Base-by-base conservation (phyloP, 2,329 filamentous ascomycete species). In the Diaporthe vaccinii region DNA sequence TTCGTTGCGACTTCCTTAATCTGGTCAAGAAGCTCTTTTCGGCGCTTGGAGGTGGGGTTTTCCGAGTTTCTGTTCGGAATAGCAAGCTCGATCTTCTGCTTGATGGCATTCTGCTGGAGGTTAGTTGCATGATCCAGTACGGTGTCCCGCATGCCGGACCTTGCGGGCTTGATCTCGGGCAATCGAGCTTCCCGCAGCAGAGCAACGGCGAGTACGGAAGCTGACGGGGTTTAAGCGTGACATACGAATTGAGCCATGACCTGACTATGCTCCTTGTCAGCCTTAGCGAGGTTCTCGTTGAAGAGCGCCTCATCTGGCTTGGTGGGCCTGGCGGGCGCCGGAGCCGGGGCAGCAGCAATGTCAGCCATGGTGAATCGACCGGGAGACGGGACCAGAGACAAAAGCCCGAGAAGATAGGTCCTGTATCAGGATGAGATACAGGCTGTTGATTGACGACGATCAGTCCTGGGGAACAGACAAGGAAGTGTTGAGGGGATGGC, bases 301-400 rank as follows among this genome's bases (percentile, higher is more conserved):
- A 93, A 99, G 79, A 89, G 87, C 78, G 93, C 93, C 87, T 97
- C 94, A 84, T 98, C 94, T 62, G 97, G 97, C 89, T 94, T 95
- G 85, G 94, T 91, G 72, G 96, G 95, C 86, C 92, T 95, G 79
- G 84, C 85, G 77, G 86, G 84, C 76, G 87, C 83, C 74, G 88
- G 83, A 65, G 87, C 82, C 76, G 85, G 83, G 74, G 86, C 84
- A 74, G 87, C 84, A 73, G 79, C 41, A 41, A 80, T 78, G 72
- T 89, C 86, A 74, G 88, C 86, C 89, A 91, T 91, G 74, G 74
- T 84, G 78, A 62, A 59, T 76, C 59, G 68, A 72, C 59, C 78
- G 69, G 61, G 68, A 76, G 77, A 77, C 73, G 65, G 22, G 75
- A 74, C 71, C 44, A 71, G 68, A 72, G 69, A 61, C 62, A 53